A percentile compares a stretch with the other conserved stretches of the same genome.
These are phyloP conservation scores for Capillidium rhysosporum DNA, from an alignment of 371 early-diverging fungal genomes.

Conservation along the genomic window DNA sequence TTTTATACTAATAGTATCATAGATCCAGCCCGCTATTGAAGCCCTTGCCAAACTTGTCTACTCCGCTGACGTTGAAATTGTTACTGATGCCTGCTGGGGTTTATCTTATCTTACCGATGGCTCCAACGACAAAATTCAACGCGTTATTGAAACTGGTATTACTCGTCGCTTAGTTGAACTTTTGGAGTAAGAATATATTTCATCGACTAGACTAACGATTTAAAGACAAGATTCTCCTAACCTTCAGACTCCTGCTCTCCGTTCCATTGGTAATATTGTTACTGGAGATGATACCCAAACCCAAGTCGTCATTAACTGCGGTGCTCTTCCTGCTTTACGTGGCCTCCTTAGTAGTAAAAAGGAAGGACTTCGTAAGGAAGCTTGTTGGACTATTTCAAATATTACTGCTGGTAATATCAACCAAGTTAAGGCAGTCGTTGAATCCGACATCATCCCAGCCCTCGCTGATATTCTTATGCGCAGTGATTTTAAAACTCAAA, in stretches of 20 bases:
- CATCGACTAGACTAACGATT: background rate
- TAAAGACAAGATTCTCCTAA: slow-evolving; percentile 42
- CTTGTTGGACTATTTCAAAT: slow-evolving; percentile 99
- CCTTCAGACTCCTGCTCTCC: slow-evolving; percentile 95
- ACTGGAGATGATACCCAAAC: slow-evolving; percentile 98
- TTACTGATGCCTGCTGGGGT: slow-evolving; percentile 99
- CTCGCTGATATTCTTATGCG: slow-evolving; percentile 70
- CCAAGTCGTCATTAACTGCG: slow-evolving; percentile 84
- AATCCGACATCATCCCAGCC: slow-evolving; percentile 82
- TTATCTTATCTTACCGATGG: slow-evolving; percentile 97
- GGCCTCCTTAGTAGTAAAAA: slow-evolving; percentile 64
- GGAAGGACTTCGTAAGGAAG: slow-evolving; percentile 96
- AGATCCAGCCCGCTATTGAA: slow-evolving; percentile 73
- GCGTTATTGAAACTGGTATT: slow-evolving; percentile 90
- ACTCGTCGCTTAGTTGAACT: slow-evolving; percentile 84
- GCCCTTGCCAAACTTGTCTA: slow-evolving; percentile 78
- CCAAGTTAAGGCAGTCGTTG: slow-evolving; percentile 92
- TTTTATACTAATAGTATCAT: background rate
- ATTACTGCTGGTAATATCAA: slow-evolving; percentile 97
- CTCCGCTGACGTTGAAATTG: slow-evolving; percentile 80
- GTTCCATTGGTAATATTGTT: slow-evolving; percentile 98
- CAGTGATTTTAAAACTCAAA: slow-evolving; percentile 94
- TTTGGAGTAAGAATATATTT: slow-evolving; percentile 31
- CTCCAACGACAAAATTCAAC: slow-evolving; percentile 83
- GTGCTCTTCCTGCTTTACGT: slow-evolving; percentile 64